phyloP scores from a whole-genome alignment of 2,329 filamentous ascomycete genomes.

The Cadophora luteo-olivacea region DNA sequence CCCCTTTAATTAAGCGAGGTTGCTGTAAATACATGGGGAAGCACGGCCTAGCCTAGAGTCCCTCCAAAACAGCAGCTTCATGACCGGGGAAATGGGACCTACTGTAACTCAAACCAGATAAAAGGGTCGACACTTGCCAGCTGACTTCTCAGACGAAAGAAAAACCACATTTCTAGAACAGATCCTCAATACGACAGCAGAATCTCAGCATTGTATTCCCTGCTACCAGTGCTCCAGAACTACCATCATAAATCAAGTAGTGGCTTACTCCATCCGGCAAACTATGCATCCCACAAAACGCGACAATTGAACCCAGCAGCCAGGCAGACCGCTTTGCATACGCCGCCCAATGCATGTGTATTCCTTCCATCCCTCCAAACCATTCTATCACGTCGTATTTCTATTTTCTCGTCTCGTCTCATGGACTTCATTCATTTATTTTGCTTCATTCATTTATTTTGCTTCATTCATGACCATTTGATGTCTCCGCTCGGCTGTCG shows the following conservation, averaged over 20 bases:
- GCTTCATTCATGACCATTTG: constrained; percentile 42
- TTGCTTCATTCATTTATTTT: constrained; percentile 26
- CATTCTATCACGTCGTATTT: constrained; percentile 3
- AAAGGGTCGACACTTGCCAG: background rate
- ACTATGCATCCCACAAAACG: constrained; percentile 7
- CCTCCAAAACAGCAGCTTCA: background rate
- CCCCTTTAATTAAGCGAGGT: background rate
- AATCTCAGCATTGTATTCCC: constrained; percentile 14
- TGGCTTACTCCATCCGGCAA: background rate
- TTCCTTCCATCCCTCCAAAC: background rate
- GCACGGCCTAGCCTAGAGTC: background rate
- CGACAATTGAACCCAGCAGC: constrained; percentile 1
- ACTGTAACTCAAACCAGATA: background rate
- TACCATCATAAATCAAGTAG: background rate
- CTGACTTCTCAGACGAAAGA: background rate
- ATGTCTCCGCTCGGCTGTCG: constrained; percentile 43
- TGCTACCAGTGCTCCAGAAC: constrained; percentile 1
- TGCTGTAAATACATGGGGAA: background rate
- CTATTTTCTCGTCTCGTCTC: constrained; percentile 4
- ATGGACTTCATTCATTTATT: no score
- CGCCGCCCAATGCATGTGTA: constrained; percentile 23
- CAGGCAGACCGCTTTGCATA: constrained; percentile 11
- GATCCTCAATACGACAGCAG: background rate
- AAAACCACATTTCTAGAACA: background rate
- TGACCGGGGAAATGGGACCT: background rate